phyloP scores from a whole-genome alignment of 768 basidiomycete genomes.

The Rhizopogon rudus region DNA sequence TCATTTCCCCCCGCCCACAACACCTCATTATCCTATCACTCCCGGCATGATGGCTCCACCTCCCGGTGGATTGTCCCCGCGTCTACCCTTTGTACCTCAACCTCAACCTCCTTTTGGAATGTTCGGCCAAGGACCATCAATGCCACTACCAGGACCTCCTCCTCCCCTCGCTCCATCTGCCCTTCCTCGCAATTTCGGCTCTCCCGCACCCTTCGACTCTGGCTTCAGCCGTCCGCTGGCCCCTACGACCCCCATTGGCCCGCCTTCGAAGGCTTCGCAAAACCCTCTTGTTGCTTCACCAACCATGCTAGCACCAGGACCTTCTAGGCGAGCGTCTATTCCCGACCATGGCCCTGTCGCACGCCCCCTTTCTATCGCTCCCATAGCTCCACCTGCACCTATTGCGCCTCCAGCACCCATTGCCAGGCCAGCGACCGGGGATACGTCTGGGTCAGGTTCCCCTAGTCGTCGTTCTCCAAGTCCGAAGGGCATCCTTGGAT shows the following conservation, averaged over 20 bases:
- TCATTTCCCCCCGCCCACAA: slow-evolving; percentile 40
- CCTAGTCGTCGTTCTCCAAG: slow-evolving; percentile 46
- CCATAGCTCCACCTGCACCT: slow-evolving; percentile 62
- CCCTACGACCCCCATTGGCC: slow-evolving; percentile 50
- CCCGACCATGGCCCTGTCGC: slow-evolving; percentile 48
- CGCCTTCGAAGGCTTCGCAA: slow-evolving; percentile 37
- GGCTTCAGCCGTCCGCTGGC: slow-evolving; percentile 37
- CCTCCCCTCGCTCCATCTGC: slow-evolving; percentile 49
- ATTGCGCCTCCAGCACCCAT: slow-evolving; percentile 69
- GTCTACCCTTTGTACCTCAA: slow-evolving; percentile 44
- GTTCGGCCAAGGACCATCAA: slow-evolving; percentile 40
- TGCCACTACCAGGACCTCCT: slow-evolving; percentile 39
- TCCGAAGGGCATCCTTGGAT: slow-evolving; percentile 68
- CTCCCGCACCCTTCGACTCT: slow-evolving; percentile 49
- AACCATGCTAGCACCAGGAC: slow-evolving; percentile 40
- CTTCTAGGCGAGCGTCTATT: slow-evolving; percentile 43
- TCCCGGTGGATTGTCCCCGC: slow-evolving; percentile 44
- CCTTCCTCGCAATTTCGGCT: slow-evolving; percentile 49
- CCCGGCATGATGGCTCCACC: slow-evolving; percentile 40
- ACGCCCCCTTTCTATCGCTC: slow-evolving; percentile 32
- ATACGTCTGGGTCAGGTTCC: slow-evolving; percentile 50
- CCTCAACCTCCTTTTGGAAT: slow-evolving; percentile 39
- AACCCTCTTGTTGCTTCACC: slow-evolving; percentile 30
- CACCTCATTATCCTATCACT: slow-evolving; percentile 44
- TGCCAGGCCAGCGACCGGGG: slow-evolving; percentile 39